phyloP scores from a whole-genome alignment of 192 early-diverging fungal species.

The Umbelopsis isabellina region DNA sequence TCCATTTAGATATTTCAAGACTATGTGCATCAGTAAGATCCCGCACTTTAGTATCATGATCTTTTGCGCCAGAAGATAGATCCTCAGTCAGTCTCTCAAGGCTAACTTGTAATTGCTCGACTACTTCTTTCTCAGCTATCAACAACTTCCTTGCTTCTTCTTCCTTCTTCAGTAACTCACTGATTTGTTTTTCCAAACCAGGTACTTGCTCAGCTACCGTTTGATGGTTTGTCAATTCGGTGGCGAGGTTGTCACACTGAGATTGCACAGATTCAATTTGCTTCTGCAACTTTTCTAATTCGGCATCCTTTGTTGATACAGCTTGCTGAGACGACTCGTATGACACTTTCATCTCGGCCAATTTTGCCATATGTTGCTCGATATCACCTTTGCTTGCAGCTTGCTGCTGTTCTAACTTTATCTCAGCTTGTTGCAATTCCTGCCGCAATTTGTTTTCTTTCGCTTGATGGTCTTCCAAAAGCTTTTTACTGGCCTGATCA shows the following conservation, averaged over 20 bases:
- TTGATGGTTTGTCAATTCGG: neutral
- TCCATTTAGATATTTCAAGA: neutral
- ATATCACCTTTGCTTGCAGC: no score
- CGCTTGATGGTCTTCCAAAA: no score
- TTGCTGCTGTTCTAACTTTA: no score
- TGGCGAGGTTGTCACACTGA: neutral
- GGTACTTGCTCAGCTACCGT: neutral
- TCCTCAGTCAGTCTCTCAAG: neutral
- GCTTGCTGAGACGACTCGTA: no score
- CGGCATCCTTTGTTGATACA: no score
- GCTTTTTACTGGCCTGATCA: no score
- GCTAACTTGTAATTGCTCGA: neutral
- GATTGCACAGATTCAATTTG: no score
- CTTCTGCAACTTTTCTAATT: no score
- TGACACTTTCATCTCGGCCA: no score
- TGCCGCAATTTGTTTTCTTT: no score
- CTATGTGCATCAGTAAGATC: neutral
- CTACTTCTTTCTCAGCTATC: neutral
- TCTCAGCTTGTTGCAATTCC: no score
- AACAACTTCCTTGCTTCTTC: neutral
- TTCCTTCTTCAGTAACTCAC: neutral
- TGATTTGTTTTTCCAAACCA: neutral
- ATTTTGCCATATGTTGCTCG: no score
- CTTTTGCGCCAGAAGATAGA: neutral
- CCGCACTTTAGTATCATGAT: constrained; percentile 5